Evolutionary conservation across 2,329 filamentous ascomycete species (phyloP), one percentile per base, ranked within the genome.

Genomic region (Penicillium occitanis): DNA sequence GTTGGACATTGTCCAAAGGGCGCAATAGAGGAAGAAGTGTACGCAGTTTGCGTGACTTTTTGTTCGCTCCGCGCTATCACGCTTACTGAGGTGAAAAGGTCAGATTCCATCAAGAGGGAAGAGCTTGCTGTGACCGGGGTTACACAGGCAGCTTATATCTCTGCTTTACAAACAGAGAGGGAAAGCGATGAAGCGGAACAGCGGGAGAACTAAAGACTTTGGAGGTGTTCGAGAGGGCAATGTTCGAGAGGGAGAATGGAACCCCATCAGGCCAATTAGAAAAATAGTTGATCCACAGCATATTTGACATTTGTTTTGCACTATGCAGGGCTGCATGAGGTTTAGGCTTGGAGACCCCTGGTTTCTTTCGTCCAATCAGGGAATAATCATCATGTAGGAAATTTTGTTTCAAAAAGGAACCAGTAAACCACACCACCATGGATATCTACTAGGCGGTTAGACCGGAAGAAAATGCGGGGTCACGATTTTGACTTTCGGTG

Each of bases 1-100:
- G 57, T 46, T 60, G 37, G 57, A 60, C 57, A 60, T 60, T 44
- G 14, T 60, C 22, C 28, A 25, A 44, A 30, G 19, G n/a, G 19
- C 53, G 33, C 10, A 25, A 40, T 57, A 19, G 30, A 35, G 33
- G 14, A 57, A 30, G 19, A 30, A 44, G 13, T 46, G 10, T 44
- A 19, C 40, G 14, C 57, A 44, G 40, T n/a, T 22, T 46, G 57
- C 30, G 37, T 60, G 28, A 19, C 0, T 10, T 44, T 40, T 14
- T 60, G 37, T 17, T 46, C 37, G 17, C 7, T 28, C 13, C 22
- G 25, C 40, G 28, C 57, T 59, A 46, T 19, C 22, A 44, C 57
- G 37, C 33, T 57, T 40, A 25, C 5, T 60, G 57, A n/a, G 40
- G 1, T 5, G 22, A 13, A 46, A 42, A 44, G 5, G 33, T 19